Evolutionary conservation across 495 filamentous ascomycete species (phyloP), one percentile per base, ranked within the genome.

Genomic region (Talaromyces liani): DNA sequence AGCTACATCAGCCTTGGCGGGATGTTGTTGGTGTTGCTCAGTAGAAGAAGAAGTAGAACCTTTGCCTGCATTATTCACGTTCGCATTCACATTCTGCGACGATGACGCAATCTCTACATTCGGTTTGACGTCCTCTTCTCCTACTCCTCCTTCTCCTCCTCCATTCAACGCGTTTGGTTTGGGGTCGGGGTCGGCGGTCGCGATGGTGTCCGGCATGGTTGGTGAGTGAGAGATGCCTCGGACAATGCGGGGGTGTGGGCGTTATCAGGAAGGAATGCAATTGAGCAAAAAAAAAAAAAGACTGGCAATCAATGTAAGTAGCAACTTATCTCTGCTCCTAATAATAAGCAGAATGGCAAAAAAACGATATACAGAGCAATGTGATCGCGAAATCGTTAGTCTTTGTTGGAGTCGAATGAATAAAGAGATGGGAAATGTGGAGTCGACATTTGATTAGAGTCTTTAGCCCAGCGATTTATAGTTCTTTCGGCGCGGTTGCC

Each of bases 1-100:
- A 63, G 70, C 63, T 45, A 69, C 71, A 68, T 77, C 77, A 64
- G 73, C 61, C 67, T 78, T 80, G 68, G 70, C 68, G 54, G 70
- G 65, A 51, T 64, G n/a, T 72, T 72, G 62, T 73, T 75, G 62
- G 67, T 68, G 69, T 67, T 70, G 34, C 4, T 20, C 16, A 34
- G 14, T 12, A 12, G 60, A 9, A 25, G 65, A 9, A 25, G 65
- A 12, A 36, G 29, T 31, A 31, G 33, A 64, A 59, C 72, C 75
- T 62, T 68, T 71, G 61, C 60, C 67, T 4, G 41, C n/a, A 20
- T 6, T n/a, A 47, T 47, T 47, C 41, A 47, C 41, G 12, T 41
- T 45, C 27, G 12, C 6, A 58, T 57, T 34, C 25, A 4, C 53
- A 29, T 29, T 56, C n/a, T 9, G 29, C 56, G 56, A 36, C 56